Evolutionary conservation across 495 filamentous ascomycete genomes (phyloP), one percentile per base, ranked within the genome.

Genomic region (Bathelium albidoporum): DNA sequence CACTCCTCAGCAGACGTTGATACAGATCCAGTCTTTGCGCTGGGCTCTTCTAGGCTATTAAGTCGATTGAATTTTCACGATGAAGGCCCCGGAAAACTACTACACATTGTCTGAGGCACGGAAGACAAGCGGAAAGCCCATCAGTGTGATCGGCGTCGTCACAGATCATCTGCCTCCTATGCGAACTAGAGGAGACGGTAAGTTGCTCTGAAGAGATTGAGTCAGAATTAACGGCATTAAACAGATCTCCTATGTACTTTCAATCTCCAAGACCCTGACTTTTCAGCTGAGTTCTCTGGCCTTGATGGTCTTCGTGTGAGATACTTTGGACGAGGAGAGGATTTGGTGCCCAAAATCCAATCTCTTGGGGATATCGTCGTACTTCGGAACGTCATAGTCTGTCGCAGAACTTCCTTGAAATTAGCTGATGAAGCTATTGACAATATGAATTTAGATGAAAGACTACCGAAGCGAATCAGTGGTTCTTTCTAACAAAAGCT

Each of bases 91-190:
- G 0, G 9, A 55, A 16, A 55, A 55, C 24, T 55, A 55, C 24
- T 29, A 16, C 49, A 29, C 49, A 11, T 20, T 55, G 24, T 9
- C 24, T 10, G 49, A 55, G 26, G 69, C 67, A 1, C 59, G 65
- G 59, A 64, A 58, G 20, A 53, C 60, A 4, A 1, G 45, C 2
- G 18, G 28, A n/a, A 39, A 62, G 39, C 10, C 18, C 5, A 44
- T 69, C 29, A 67, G 63, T 62, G 62, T 73, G 29, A 73, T 73
- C 24, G 71, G 71, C 24, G 59, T 77, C 1, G 63, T 82, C 2
- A 71, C 80, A 43, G 83, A 87, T 58, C 75, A 71, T 55, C 76
- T 74, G 41, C 65, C 70, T 4, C 79, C 81, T 1, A 74, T 73
- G 0, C 31, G 69, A 5, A 80, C 79, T 18, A 68, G 32, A n/a